Base-by-base conservation (phyloP, 306 rosid species). In the Cucumis cinereus region DNA sequence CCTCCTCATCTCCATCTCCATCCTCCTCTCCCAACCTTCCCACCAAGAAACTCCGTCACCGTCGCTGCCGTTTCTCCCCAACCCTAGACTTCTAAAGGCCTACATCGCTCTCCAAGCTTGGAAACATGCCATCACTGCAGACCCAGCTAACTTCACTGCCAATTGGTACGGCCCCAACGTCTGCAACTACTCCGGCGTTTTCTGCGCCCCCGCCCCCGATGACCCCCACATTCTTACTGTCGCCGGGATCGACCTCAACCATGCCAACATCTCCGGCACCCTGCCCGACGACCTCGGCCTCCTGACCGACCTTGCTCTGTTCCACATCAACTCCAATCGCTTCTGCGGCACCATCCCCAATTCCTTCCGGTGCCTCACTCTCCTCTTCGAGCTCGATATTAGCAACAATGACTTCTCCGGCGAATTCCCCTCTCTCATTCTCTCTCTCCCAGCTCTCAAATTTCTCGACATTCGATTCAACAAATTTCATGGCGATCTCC, bases 171-270 rank as follows among this genome's bases (percentile, higher is more conserved):
- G 94, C 68, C 88, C 81, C 41, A 7, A 88, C 0, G 97, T 93
- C 2, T 93, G 98, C 86, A 88, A 86, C 86, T 93, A 93, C 88
- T 85, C 86, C 2, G 98, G 98, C 5, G 79, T 93, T 36, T 90
- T 70, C 85, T 93, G 98, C 61, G 94, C 97, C 9, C 84, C 89
- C 0, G 86, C 97, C 3, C 96, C 79, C 3, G 88, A 85, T n/a
- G 87, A 91, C 7, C 87, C 90, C 53, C 59, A 85, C 80, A 22
- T 78, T 62, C 33, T 57, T 22, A 93, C 98, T 0, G 98, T 93
- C 1, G 97, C 97, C 0, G 98, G 98, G 24, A 80, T 93, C 13
- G 98, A 93, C 85, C 84, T 93, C 24, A 93, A 93, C 89, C 92
- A 90, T 19, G 97, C 78, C 72, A 54, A 78, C 77, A 75, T 93